Conservation (phyloP, 1,139 yeast species). For the Williopsis jadinii region DNA sequence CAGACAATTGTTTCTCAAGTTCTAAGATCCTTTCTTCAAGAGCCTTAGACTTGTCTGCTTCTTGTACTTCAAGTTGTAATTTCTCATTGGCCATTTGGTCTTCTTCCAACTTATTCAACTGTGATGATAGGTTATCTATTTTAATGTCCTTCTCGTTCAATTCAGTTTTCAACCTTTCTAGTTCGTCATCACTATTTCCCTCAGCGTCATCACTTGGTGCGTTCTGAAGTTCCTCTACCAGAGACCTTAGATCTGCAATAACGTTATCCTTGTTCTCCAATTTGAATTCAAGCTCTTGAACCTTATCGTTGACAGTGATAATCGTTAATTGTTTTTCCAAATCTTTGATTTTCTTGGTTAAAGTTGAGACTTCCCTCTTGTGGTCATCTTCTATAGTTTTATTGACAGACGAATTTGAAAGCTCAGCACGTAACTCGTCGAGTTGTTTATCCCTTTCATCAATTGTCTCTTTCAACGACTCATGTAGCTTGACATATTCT, state of each 20-base stretch:
- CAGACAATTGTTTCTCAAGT: neutral
- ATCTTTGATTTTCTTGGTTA: slow-evolving; percentile 3
- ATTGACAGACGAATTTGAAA: neutral
- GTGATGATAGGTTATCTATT: neutral
- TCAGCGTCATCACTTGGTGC: neutral
- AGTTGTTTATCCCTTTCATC: slow-evolving; percentile 11
- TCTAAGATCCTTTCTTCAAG: slow-evolving; percentile 1
- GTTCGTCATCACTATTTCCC: neutral
- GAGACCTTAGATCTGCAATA: slow-evolving; percentile 11
- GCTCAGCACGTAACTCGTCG: slow-evolving; percentile 3
- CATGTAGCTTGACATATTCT: slow-evolving; percentile 7
- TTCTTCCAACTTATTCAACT: neutral
- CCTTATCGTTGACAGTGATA: slow-evolving; percentile 8
- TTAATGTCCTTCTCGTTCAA: slow-evolving; percentile 2
- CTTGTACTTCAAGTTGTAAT: slow-evolving; percentile 11
- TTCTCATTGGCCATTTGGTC: slow-evolving; percentile 7
- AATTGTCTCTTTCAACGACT: slow-evolving; percentile 5
- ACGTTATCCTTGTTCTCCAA: slow-evolving; percentile 15
- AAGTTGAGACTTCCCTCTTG: slow-evolving; percentile 2
- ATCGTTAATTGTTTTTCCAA: slow-evolving; percentile 15
- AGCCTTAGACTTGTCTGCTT: neutral
- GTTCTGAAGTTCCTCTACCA: slow-evolving; percentile 4
- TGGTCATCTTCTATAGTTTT: slow-evolving; percentile 4
- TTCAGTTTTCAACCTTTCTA: neutral
- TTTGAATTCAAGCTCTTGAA: slow-evolving; percentile 15